Percentiles rank a stretch among this genome's conserved stretches.
phyloP scores from a whole-genome alignment of 2,329 filamentous ascomycete species.

The Apiospora kogelbergensis region DNA sequence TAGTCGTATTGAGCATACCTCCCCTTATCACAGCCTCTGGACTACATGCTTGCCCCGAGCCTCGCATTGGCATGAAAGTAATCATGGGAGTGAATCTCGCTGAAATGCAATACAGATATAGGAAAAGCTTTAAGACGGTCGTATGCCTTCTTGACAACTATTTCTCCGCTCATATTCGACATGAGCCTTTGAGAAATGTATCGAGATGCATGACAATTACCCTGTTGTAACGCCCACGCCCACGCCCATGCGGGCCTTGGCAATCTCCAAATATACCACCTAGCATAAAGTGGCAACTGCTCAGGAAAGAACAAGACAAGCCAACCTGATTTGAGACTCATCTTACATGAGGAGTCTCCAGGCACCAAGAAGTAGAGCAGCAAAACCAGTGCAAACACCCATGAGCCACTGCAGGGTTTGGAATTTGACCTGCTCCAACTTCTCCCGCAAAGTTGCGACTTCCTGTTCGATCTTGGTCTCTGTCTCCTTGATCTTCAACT shows the following conservation, averaged over 20 bases:
- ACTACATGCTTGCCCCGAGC: not conserved
- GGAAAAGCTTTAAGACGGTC: not conserved
- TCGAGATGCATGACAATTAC: not conserved
- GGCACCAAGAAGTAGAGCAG: constrained; percentile 66
- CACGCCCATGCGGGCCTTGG: not conserved
- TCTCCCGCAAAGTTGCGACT: constrained; percentile 84
- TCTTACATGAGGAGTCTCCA: constrained; percentile 67
- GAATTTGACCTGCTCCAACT: constrained; percentile 97
- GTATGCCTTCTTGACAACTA: not conserved
- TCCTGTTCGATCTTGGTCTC: constrained; percentile 99
- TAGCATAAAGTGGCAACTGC: not conserved
- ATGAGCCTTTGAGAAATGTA: not conserved
- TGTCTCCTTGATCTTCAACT: constrained; percentile 98
- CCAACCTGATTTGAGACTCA: not conserved
- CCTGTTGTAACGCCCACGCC: too few species aligned
- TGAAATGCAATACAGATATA: not conserved
- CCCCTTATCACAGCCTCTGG: not conserved
- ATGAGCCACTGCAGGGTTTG: constrained; percentile 98
- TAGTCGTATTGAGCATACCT: not conserved
- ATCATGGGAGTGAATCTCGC: not conserved
- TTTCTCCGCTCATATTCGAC: too few species aligned
- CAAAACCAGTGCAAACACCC: constrained; percentile 72
- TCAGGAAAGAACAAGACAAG: not conserved
- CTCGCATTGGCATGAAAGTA: not conserved
- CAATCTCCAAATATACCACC: not conserved